Conservation (phyloP, 768 basidiomycete species). For the Russula virescens region DNA sequence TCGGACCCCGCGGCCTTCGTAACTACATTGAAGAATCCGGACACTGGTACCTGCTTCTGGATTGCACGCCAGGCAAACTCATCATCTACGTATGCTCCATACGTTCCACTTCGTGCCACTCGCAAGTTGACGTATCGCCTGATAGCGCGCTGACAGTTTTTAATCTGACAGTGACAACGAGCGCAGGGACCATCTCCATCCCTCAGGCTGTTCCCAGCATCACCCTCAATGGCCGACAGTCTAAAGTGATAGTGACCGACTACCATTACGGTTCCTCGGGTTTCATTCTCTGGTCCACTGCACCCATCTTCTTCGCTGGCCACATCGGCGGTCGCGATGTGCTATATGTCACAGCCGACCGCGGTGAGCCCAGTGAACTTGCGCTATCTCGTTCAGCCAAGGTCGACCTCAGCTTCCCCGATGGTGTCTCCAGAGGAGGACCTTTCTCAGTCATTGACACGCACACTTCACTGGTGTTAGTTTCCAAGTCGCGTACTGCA, state of each 20-base stretch:
- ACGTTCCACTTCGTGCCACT: background rate
- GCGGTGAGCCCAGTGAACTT: conserved; percentile 33
- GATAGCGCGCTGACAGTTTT: conserved; percentile 47
- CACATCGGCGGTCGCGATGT: conserved; percentile 39
- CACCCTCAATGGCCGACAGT: conserved; percentile 62
- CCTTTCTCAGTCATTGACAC: conserved; percentile 64
- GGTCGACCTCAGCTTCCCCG: conserved; percentile 42
- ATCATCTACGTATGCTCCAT: conserved; percentile 52
- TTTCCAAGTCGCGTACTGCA: conserved; percentile 58
- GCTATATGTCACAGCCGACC: conserved; percentile 37
- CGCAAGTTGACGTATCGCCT: background rate
- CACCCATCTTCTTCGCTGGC: conserved; percentile 63
- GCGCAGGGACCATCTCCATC: conserved; percentile 46
- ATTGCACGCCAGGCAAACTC: conserved; percentile 64
- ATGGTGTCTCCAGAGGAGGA: conserved; percentile 44
- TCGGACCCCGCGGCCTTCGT: conserved; percentile 48
- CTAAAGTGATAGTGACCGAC: conserved; percentile 66
- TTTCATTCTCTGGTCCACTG: conserved; percentile 62
- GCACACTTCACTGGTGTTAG: conserved; percentile 59
- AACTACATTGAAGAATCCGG: conserved; percentile 63
- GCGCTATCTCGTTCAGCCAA: conserved; percentile 25
- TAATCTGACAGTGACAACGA: conserved; percentile 54
- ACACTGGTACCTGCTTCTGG: conserved; percentile 60
- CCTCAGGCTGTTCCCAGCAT: conserved; percentile 51
- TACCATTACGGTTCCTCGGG: conserved; percentile 61